Conservation (phyloP, 768 basidiomycete genomes). For the Tulasnella sp. region DNA sequence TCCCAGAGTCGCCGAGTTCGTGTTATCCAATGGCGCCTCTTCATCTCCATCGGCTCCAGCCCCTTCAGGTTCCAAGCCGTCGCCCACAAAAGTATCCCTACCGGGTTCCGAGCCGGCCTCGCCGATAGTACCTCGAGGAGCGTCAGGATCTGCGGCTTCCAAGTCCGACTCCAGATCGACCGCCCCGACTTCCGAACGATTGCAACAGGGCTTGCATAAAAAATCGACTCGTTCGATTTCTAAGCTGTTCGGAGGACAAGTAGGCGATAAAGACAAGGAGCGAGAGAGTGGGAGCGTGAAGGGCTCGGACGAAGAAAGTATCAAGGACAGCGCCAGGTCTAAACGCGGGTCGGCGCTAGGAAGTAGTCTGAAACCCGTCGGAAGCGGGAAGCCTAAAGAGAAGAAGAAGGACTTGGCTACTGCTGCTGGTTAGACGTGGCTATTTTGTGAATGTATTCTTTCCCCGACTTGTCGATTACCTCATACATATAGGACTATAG, state of each 20-base stretch:
- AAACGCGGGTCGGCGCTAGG: neutral
- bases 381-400: neutral
- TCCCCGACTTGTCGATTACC: neutral
- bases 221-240: constrained; percentile 4
- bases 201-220: neutral
- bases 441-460: neutral
- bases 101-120: neutral
- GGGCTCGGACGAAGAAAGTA: neutral
- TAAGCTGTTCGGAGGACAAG: neutral
- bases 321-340: neutral
- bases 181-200: constrained; percentile 1
- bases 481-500: neutral
- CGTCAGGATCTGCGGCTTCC: neutral
- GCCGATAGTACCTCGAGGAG: neutral
- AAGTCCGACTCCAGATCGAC: neutral
- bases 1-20: neutral
- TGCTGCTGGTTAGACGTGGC: neutral
- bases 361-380: neutral
- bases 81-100: neutral
- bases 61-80: neutral
- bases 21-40: neutral
- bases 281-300: neutral
- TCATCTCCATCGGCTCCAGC: neutral
- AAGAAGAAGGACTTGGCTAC: constrained; percentile 2
- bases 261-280: constrained; percentile 7